Conservation (phyloP, 179 eudicot genomes). For the Pouteria campechiana region DNA sequence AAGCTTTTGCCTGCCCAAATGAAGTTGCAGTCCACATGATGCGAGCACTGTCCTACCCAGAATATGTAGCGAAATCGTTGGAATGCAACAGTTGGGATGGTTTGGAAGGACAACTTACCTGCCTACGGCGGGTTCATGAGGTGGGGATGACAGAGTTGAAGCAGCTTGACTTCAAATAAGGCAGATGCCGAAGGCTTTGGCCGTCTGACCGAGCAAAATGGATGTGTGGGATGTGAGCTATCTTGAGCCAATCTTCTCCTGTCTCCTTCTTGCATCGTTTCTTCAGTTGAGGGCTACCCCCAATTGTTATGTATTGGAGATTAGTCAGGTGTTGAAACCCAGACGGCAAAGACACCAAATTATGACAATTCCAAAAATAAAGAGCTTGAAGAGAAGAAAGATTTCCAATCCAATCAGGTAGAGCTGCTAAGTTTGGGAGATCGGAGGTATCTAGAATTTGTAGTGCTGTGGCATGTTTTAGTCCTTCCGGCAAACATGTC, state of each 20-base stretch:
- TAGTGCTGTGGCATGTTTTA: conserved; percentile 1
- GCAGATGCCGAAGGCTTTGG: too few species aligned
- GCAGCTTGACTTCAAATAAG: too few species aligned
- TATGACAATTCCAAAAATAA: conserved; percentile 4
- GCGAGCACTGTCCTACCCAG: too few species aligned
- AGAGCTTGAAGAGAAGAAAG: conserved; percentile 5
- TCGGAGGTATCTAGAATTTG: conserved; percentile 3
- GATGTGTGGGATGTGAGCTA: conserved; percentile 1
- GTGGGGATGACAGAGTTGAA: too few species aligned
- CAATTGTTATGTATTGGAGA: conserved; percentile 7
- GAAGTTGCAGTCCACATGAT: too few species aligned
- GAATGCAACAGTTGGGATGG: too few species aligned
- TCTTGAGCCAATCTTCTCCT: neutral
- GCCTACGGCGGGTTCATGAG: too few species aligned
- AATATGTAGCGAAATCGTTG: too few species aligned
- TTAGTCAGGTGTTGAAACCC: conserved; percentile 1
- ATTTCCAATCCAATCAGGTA: conserved; percentile 11
- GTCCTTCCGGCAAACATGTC: conserved; percentile 4
- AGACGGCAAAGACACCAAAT: conserved; percentile 5
- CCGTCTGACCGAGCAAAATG: too few species aligned
- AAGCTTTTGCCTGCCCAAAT: too few species aligned
- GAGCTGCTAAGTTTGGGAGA: conserved; percentile 3
- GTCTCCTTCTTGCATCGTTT: neutral
- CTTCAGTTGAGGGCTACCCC: neutral
- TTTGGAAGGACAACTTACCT: too few species aligned